Percentiles rank a stretch among this genome's conserved stretches.
Conservation (phyloP, 768 basidiomycete genomes). For the Russula sp. region DNA sequence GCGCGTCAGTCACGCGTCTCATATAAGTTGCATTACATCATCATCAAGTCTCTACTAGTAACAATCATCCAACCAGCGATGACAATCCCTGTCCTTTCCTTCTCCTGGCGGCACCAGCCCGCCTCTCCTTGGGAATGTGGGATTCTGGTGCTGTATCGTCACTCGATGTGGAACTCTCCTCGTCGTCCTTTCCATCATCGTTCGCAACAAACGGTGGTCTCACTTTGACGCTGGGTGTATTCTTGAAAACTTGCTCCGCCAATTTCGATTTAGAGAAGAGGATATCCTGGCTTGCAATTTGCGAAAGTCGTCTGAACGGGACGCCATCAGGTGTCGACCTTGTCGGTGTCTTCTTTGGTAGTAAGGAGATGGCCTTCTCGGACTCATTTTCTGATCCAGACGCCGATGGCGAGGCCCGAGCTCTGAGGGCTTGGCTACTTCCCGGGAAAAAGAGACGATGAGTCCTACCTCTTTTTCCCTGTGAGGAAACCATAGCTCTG, state of each 20-base stretch:
- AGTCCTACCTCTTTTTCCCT: not conserved
- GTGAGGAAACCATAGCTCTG: not conserved
- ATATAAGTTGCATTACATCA: not conserved
- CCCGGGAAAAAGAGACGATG: conserved; percentile 21
- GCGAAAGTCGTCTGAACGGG: conserved; percentile 12
- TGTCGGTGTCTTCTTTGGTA: conserved; percentile 7
- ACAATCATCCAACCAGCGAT: conserved; percentile 2
- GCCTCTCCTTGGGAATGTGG: conserved; percentile 23
- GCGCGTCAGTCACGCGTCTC: not conserved
- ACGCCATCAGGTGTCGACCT: not conserved
- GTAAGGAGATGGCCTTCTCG: not conserved
- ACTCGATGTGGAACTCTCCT: conserved; percentile 20
- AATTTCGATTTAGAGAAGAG: conserved; percentile 12
- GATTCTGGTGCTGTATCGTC: conserved; percentile 11
- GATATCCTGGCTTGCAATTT: conserved; percentile 10
- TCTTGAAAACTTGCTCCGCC: not conserved
- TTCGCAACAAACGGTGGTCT: not conserved
- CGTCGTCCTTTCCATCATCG: conserved; percentile 12
- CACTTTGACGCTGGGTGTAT: conserved; percentile 1
- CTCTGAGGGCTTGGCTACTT: conserved; percentile 19
- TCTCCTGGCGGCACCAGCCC: conserved; percentile 8
- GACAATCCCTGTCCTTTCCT: conserved; percentile 13
- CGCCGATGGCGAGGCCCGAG: not conserved
- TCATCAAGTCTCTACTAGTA: not conserved
- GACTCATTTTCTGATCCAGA: conserved; percentile 18